Evolutionary conservation across 768 basidiomycete genomes (phyloP).

Genomic region (Boletus rex-veris): DNA sequence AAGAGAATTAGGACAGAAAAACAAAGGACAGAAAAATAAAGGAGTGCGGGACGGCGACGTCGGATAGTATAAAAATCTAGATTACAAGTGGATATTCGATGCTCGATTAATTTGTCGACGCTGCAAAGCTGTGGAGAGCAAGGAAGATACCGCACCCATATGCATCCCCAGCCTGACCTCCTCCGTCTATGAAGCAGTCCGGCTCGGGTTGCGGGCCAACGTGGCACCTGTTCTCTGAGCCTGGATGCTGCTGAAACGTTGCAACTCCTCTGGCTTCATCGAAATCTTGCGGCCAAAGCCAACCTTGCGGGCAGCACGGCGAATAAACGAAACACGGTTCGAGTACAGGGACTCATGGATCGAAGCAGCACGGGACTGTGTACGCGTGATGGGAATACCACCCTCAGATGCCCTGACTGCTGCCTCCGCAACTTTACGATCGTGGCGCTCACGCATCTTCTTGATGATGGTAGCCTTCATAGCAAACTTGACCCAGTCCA

Average conservation of each 20-base stretch:
- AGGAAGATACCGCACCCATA: slow-evolving; percentile 22
- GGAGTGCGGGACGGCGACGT: slow-evolving; percentile 11
- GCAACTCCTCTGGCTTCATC: slow-evolving; percentile 82
- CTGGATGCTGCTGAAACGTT: slow-evolving; percentile 84
- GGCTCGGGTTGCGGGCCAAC: slow-evolving; percentile 73
- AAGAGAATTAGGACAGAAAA: slow-evolving; percentile 10
- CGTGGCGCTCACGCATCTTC: slow-evolving; percentile 65
- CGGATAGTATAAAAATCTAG: slow-evolving; percentile 29
- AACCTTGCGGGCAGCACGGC: slow-evolving; percentile 82
- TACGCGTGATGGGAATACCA: slow-evolving; percentile 74
- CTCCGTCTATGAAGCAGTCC: slow-evolving; percentile 45
- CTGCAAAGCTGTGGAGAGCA: slow-evolving; percentile 18
- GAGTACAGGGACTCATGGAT: slow-evolving; percentile 92
- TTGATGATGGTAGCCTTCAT: slow-evolving; percentile 95
- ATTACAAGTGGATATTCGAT: slow-evolving; percentile 34
- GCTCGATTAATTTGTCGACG: slow-evolving; percentile 22
- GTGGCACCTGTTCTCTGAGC: slow-evolving; percentile 73
- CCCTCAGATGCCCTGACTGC: slow-evolving; percentile 33
- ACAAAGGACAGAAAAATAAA: slow-evolving; percentile 11
- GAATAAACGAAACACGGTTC: slow-evolving; percentile 92
- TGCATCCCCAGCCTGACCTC: slow-evolving; percentile 4
- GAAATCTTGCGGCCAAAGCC: slow-evolving; percentile 80
- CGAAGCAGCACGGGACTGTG: slow-evolving; percentile 84
- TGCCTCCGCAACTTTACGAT: slow-evolving; percentile 39
- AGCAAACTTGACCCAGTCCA: slow-evolving; percentile 93